These are phyloP conservation scores for Climacium dendroides DNA, from an alignment of 225 moss, liverwort and hornwort genomes.

Conservation along the genomic window DNA sequence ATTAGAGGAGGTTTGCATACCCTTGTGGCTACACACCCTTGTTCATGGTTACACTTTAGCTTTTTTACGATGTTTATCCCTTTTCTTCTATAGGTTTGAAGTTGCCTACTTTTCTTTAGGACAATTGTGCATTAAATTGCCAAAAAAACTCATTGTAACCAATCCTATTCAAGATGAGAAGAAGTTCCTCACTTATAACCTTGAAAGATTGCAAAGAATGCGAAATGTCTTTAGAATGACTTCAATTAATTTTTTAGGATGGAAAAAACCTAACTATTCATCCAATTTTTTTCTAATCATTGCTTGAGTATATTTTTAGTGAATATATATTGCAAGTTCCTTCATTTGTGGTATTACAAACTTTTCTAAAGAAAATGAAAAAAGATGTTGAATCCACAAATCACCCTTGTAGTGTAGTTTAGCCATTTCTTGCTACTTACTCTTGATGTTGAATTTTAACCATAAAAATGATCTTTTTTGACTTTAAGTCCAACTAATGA, in stretches of 20 bases:
- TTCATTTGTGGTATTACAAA: background rate
- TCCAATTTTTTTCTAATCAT: background rate
- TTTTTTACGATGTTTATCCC: too few relatives aligned
- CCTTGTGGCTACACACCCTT: fast-evolving
- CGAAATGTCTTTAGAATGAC: background rate
- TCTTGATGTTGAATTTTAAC: background rate
- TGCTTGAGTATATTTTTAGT: background rate
- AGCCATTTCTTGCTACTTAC: background rate
- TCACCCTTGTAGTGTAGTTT: background rate
- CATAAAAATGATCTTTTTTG: background rate
- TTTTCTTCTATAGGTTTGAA: background rate
- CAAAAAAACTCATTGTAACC: background rate
- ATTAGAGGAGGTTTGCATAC: background rate
- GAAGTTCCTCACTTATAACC: background rate
- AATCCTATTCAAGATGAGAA: background rate
- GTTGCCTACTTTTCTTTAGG: fast-evolving
- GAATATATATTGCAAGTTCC: background rate
- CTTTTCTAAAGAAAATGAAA: background rate
- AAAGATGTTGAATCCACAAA: background rate
- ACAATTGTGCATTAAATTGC: background rate
- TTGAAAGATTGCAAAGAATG: fast-evolving
- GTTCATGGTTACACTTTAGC: fast-evolving
- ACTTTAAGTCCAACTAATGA: background rate
- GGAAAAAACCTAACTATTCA: background rate
- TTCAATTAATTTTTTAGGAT: background rate